A percentile compares a stretch with the other conserved stretches of the same genome.
These are phyloP conservation scores for Diaporthe ilicicola DNA, from an alignment of 2,329 filamentous ascomycete species.

Conservation along the genomic window DNA sequence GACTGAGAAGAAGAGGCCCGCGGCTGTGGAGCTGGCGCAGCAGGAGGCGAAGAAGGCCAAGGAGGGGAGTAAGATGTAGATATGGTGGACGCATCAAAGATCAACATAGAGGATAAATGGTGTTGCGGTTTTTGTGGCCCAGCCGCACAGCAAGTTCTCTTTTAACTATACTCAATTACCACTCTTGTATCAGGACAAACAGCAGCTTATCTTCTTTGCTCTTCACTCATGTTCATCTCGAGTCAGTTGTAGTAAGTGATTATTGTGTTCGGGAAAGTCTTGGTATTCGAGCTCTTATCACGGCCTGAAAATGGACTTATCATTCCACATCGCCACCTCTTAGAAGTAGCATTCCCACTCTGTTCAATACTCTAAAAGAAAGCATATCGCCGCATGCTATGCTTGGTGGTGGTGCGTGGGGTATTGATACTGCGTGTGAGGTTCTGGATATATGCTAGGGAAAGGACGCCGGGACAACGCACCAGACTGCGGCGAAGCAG, in stretches of 20 bases:
- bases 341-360: neutral
- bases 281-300: neutral
- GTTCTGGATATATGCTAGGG: neutral
- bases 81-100: slow-evolving; percentile 30
- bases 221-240: neutral
- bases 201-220: neutral
- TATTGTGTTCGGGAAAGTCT: neutral
- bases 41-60: slow-evolving; percentile 47
- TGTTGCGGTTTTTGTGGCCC: neutral
- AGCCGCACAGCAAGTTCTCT: neutral
- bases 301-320: neutral
- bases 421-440: neutral
- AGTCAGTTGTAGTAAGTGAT: neutral
- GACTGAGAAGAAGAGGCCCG: slow-evolving; percentile 53
- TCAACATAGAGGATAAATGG: slow-evolving; percentile 40
- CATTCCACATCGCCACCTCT: neutral
- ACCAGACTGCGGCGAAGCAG: neutral
- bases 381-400: slow-evolving; percentile 2
- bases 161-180: too few species aligned
- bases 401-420: neutral
- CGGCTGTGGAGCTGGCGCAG: slow-evolving; percentile 40
- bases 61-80: slow-evolving; percentile 50
- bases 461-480: neutral
- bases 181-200: too few species aligned
- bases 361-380: neutral